Conservation (phyloP, 2,329 filamentous ascomycete species). For the Xylaria arbuscula region DNA sequence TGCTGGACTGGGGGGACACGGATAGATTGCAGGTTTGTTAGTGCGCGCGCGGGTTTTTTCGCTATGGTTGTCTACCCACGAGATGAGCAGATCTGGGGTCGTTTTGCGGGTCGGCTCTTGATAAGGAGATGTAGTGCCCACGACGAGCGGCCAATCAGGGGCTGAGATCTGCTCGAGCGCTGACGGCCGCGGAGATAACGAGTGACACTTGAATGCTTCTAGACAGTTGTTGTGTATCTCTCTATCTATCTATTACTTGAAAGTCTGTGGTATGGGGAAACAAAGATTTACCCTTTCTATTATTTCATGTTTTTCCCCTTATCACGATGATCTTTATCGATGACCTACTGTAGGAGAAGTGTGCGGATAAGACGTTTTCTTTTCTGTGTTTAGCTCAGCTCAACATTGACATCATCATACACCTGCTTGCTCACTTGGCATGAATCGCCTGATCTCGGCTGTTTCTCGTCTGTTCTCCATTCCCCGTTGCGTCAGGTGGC, state of each 20-base stretch:
- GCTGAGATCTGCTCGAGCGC: background rate
- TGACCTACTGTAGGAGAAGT: background rate
- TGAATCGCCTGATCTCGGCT: constrained; percentile 28
- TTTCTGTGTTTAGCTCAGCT: background rate
- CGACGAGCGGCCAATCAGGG: constrained; percentile 19
- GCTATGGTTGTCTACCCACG: background rate
- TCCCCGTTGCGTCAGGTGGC: constrained; percentile 3
- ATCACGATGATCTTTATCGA: background rate
- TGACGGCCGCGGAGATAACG: constrained; percentile 32
- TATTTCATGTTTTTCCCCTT: constrained; percentile 16
- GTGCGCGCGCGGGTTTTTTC: background rate
- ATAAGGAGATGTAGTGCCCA: constrained; percentile 23
- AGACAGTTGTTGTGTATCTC: background rate
- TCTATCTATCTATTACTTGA: background rate
- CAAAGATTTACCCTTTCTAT: background rate
- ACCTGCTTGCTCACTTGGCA: background rate
- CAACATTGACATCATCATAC: constrained; percentile 29
- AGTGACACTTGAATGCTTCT: background rate
- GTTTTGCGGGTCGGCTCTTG: constrained; percentile 18
- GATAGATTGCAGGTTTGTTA: too few relatives aligned
- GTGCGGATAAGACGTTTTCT: background rate
- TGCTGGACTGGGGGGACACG: background rate
- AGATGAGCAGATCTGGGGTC: constrained; percentile 13
- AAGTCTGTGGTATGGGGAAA: constrained; percentile 7
- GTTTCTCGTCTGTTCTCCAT: background rate